phyloP scores from a whole-genome alignment of 176 grass and related monocot species.

The Carex pumila region DNA sequence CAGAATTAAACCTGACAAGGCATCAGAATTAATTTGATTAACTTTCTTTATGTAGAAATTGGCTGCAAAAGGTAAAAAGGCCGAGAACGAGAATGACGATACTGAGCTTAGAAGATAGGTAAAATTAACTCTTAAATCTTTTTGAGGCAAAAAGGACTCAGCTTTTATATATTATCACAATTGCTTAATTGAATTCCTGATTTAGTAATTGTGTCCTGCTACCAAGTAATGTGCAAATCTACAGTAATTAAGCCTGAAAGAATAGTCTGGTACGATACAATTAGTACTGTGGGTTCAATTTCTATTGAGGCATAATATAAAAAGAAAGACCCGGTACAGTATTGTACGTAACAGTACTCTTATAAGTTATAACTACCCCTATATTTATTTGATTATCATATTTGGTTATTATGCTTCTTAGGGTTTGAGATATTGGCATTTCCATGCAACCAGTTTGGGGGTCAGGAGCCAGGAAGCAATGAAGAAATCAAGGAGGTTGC shows the following conservation, averaged over 20 bases:
- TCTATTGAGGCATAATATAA: not conserved
- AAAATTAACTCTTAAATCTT: not conserved
- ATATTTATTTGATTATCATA: not conserved
- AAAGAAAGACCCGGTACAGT: not conserved
- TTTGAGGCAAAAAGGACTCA: not conserved
- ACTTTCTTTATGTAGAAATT: conserved; percentile 55
- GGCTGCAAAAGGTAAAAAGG: conserved; percentile 13
- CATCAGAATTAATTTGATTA: not conserved
- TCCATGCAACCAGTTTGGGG: conserved; percentile 68
- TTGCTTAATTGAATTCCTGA: conserved; percentile 11
- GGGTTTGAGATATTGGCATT: conserved; percentile 72
- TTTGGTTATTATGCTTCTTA: not conserved
- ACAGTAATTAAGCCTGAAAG: not conserved
- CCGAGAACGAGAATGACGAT: conserved; percentile 39
- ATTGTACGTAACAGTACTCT: not conserved
- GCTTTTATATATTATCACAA: not conserved
- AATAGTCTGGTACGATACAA: not conserved
- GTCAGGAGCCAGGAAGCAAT: conserved; percentile 70
- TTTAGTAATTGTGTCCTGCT: not conserved
- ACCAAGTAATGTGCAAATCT: not conserved
- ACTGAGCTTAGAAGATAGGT: conserved; percentile 54
- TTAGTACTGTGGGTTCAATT: too few relatives aligned
- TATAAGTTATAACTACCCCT: not conserved
- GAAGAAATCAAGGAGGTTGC: conserved; percentile 58
- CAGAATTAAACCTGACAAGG: not conserved